Conservation (phyloP, 2,329 filamentous ascomycete genomes). For the Penicillium sp. region DNA sequence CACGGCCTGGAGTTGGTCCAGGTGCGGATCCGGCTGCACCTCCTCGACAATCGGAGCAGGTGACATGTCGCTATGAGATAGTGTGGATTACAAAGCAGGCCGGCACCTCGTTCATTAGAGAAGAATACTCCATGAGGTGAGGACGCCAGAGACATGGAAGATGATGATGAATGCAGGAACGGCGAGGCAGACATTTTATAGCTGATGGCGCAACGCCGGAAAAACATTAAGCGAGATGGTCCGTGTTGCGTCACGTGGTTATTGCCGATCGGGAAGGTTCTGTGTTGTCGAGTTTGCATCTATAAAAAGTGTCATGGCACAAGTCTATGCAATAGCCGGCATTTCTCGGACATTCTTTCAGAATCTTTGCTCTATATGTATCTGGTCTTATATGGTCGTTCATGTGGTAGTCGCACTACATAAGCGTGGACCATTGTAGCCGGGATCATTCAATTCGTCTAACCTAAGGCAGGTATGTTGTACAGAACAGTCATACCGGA, state of each 20-base stretch:
- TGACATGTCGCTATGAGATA: conserved; percentile 32
- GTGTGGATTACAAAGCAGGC: conserved; percentile 23
- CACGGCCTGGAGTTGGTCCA: conserved; percentile 34
- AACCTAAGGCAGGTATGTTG: too few species aligned
- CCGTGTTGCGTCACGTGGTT: conserved; percentile 32
- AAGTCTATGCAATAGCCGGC: too few species aligned
- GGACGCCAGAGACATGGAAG: conserved; percentile 19
- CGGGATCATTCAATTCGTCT: too few species aligned
- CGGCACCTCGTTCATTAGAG: conserved; percentile 17
- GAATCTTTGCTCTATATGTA: too few species aligned
- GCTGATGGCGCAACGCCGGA: conserved; percentile 18
- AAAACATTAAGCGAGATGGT: conserved; percentile 37
- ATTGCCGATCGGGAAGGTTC: neutral
- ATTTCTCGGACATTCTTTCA: too few species aligned
- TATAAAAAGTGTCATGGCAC: too few species aligned
- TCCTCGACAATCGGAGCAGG: conserved; percentile 30
- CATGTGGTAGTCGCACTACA: too few species aligned
- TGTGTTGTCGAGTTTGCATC: neutral
- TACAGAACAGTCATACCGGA: too few species aligned
- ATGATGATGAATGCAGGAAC: conserved; percentile 13
- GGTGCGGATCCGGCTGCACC: conserved; percentile 32
- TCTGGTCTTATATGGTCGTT: too few species aligned
- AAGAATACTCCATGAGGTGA: conserved; percentile 31
- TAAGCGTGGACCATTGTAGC: too few species aligned
- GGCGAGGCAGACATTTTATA: conserved; percentile 20